Evolutionary conservation across 2,329 filamentous ascomycete genomes (phyloP), one percentile per base, ranked within the genome.

Genomic region (Colletotrichum karsti): DNA sequence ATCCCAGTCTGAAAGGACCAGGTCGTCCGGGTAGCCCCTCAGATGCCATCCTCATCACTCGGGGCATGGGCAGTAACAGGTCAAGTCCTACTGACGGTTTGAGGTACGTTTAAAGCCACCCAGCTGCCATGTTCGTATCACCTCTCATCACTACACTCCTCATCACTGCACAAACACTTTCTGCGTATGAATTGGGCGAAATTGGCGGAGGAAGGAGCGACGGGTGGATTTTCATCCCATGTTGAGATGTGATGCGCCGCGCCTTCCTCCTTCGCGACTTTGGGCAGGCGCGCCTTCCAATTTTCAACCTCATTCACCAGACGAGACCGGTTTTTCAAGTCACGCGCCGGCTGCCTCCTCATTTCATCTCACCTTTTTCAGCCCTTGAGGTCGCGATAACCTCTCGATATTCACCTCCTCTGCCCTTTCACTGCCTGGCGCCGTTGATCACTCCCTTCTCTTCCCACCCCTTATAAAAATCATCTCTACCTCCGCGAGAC

Each of bases 31-130:
- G 60, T 1, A 73, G 74, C 50, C 72, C 72, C 2, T 73, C 74
- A 3, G 72, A 77, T 60, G 75, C 74, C 4, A 69, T 75, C 26
- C 60, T 77, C n/a, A 71, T 72, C 22, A 69, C 67, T 5, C 46
- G 72, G 10, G 63, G 66, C 3, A 69, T 69, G 61, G 68, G 67
- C 3, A 71, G 70, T 24, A 70, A 61, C 22, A 35, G 70, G 33
- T 71, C 70, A 20, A 71, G 70, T 51, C 70, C 70, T 8, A 63
- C 65, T 7, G 70, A 69, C 24, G 64, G 56, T 7, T 35, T 70
- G 33, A 70, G 69, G 70, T 71, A 63, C 30, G 70, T 70, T 15
- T 12, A 46, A 20, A 33, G 22, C 18, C 13, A 12, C 26, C n/a
- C n/a, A n/a, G n/a, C n/a, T n/a, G n/a, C n/a, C n/a, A n/a, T n/a